Conservation (phyloP, 345 rosid species). For the Eucalyptus sp. region DNA sequence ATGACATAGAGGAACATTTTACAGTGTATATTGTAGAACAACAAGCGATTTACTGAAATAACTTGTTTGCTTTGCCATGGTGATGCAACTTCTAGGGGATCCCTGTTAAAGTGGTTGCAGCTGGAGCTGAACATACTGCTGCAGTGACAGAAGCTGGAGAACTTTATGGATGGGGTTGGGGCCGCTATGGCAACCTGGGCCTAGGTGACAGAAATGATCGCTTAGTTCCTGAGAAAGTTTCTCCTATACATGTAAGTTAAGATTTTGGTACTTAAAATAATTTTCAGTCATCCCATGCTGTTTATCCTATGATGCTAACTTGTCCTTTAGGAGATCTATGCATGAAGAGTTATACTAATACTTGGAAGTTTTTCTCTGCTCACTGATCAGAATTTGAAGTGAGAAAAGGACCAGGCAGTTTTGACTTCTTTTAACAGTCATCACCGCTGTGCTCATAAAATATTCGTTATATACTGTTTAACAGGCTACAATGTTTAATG, state of each 20-base stretch:
- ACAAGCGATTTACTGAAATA: not conserved
- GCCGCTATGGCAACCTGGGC: slow-evolving; percentile 94
- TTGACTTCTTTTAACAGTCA: not conserved
- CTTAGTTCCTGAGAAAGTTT: slow-evolving; percentile 72
- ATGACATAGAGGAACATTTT: not conserved
- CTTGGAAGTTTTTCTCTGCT: not conserved
- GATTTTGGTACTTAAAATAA: not conserved
- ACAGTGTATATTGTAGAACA: not conserved
- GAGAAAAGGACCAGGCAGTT: not conserved
- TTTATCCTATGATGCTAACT: not conserved
- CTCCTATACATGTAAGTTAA: slow-evolving; percentile 43
- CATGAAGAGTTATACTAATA: not conserved
- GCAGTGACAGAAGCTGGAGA: slow-evolving; percentile 90
- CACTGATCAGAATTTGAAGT: not conserved
- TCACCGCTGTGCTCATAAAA: not conserved
- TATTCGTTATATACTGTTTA: not conserved
- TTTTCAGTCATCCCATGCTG: not conserved
- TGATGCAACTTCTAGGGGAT: slow-evolving; percentile 41
- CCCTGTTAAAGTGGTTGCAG: slow-evolving; percentile 80
- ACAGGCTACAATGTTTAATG: not conserved
- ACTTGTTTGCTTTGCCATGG: not conserved
- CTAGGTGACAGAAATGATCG: slow-evolving; percentile 94
- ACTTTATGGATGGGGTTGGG: slow-evolving; percentile 99
- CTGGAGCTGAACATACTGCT: slow-evolving; percentile 97
- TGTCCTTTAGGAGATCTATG: not conserved